Conservation (phyloP, 164 flowering plant species). For the Platanus orientalis region DNA sequence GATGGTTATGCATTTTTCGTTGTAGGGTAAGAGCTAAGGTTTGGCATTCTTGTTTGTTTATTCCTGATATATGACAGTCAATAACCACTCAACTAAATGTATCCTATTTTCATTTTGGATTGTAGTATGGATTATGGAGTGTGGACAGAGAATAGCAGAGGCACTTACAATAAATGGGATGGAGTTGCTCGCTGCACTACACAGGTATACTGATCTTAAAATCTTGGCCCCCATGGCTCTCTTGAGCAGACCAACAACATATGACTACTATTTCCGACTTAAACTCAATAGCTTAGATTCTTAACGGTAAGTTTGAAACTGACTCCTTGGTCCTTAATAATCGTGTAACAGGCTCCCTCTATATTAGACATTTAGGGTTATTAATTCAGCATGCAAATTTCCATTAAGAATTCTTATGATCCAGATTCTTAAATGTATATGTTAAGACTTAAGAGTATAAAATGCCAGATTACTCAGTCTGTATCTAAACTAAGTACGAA, state of each 20-base stretch:
- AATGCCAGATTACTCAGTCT: too few relatives aligned
- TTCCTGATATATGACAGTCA: background rate
- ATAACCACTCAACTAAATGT: background rate
- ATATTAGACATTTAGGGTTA: too few relatives aligned
- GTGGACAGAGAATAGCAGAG: constrained; percentile 90
- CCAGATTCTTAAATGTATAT: too few relatives aligned
- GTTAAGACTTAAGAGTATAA: too few relatives aligned
- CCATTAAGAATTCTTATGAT: too few relatives aligned
- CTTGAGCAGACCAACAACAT: background rate
- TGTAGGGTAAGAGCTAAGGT: constrained; percentile 67
- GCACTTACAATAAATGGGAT: constrained; percentile 91
- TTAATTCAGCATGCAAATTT: too few relatives aligned
- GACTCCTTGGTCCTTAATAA: too few relatives aligned
- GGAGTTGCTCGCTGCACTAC: constrained; percentile 84
- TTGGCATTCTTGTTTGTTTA: background rate
- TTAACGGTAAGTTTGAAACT: too few relatives aligned
- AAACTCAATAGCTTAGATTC: background rate
- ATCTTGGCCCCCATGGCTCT: background rate
- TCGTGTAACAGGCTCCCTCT: too few relatives aligned
- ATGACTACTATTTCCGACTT: background rate
- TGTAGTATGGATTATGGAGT: constrained; percentile 82
- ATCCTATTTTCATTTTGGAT: constrained; percentile 9
- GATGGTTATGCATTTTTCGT: constrained; percentile 97
- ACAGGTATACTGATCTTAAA: constrained; percentile 43
- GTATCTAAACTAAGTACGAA: too few relatives aligned